Percentiles rank a stretch among this genome's conserved stretches.
phyloP scores from a whole-genome alignment of 352 stramenopile genomes.

The Elongisporangium prolatum region DNA sequence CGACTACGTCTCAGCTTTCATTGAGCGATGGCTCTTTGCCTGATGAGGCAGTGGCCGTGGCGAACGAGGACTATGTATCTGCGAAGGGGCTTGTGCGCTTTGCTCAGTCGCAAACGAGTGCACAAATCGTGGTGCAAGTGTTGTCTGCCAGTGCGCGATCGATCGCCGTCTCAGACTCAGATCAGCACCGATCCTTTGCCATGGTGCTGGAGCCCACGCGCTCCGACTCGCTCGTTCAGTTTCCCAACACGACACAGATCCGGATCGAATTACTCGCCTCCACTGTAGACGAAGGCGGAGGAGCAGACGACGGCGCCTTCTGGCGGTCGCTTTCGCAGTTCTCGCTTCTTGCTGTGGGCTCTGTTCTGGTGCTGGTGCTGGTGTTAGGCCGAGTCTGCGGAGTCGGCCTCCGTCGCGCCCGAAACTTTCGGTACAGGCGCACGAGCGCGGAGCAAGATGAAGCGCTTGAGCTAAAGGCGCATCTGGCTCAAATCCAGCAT shows the following conservation, averaged over 20 bases:
- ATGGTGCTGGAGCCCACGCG: constrained; percentile 3
- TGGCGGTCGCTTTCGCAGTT: constrained; percentile 22
- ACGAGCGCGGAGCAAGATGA: constrained; percentile 24
- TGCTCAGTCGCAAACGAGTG: not conserved
- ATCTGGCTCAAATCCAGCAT: constrained; percentile 32
- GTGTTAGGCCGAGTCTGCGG: constrained; percentile 15
- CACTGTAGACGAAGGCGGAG: not conserved
- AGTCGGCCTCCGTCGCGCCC: constrained; percentile 7
- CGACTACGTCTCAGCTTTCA: not conserved
- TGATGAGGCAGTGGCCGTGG: not conserved
- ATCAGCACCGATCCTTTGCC: constrained; percentile 1
- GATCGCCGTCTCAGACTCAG: not conserved
- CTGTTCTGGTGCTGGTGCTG: constrained; percentile 11
- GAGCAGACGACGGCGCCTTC: constrained; percentile 14
- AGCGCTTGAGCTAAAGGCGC: constrained; percentile 27
- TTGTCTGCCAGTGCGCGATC: not conserved
- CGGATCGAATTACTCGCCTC: constrained; percentile 2
- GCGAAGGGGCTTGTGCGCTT: constrained; percentile 3
- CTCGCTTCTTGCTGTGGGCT: constrained; percentile 2
- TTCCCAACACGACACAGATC: constrained; percentile 4
- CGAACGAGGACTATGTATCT: constrained; percentile 1
- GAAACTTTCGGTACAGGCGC: constrained; percentile 47
- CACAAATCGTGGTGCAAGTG: constrained; percentile 4
- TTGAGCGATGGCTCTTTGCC: not conserved
- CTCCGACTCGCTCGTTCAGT: not conserved